Percentiles rank a stretch among this genome's conserved stretches.
These are phyloP conservation scores for Ramaria sp. DNA, from an alignment of 768 basidiomycete species.

Conservation along the genomic window DNA sequence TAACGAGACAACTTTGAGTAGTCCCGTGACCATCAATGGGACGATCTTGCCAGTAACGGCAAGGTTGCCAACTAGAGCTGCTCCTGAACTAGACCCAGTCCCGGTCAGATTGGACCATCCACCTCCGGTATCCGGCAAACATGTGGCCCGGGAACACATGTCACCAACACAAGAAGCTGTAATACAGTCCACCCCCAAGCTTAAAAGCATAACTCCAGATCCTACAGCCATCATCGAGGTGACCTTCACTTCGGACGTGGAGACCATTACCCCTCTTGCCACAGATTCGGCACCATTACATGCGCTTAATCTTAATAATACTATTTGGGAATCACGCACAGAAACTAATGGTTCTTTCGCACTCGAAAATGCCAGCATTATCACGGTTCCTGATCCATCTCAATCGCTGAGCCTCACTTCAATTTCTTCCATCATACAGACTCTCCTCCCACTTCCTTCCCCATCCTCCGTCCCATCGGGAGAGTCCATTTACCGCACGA, in stretches of 20 bases:
- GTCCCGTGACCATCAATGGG: neutral
- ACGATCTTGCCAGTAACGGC: neutral
- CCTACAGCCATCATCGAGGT: too few species aligned
- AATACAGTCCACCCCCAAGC: too few species aligned
- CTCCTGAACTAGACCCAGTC: neutral
- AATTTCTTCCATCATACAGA: neutral
- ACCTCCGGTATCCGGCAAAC: neutral
- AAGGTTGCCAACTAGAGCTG: neutral
- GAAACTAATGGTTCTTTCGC: neutral
- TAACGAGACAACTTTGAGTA: neutral
- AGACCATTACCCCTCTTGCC: slow-evolving; percentile 14
- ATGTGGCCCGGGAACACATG: too few species aligned
- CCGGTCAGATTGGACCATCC: neutral
- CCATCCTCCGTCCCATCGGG: slow-evolving; percentile 29
- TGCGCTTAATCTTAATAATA: neutral
- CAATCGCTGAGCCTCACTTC: slow-evolving; percentile 14
- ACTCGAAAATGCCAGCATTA: neutral
- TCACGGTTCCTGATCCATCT: slow-evolving; percentile 5
- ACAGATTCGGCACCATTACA: slow-evolving; percentile 10
- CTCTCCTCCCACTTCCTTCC: slow-evolving; percentile 4
- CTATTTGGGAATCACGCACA: neutral
- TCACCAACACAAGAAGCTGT: too few species aligned
- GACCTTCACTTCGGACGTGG: slow-evolving; percentile 3
- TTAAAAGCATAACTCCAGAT: too few species aligned
- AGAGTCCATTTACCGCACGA: slow-evolving; percentile 93